Evolutionary conservation across 108 stramenopile genomes (phyloP), one percentile per base, ranked within the genome.

Genomic region (Fistulifera solaris): DNA sequence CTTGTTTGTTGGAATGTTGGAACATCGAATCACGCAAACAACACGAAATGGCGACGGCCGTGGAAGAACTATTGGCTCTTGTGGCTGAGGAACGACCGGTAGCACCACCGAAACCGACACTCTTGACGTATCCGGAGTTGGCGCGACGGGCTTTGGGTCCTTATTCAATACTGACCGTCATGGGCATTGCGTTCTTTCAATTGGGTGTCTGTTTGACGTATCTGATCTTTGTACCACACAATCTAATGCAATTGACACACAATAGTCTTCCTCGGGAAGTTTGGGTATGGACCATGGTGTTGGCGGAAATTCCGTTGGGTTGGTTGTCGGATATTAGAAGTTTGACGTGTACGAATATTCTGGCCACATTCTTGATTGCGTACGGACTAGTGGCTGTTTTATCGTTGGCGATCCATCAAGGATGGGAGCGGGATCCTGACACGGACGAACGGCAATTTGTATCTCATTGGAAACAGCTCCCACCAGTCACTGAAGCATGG

Each of bases 181-280:
- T 72, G 40, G 80, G 78, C 11, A 87, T 87, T 49, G 67, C 73
- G 13, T 38, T 71, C 39, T 75, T 81, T 76, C 85, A 87, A 64
- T 69, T 44, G 38, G 85, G 85, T 31, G 77, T 82, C 24, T 77
- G 76, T 41, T 56, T 87, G 35, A 87, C 85, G 16, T 87, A 87
- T 53, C 54, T 81, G 19, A 82, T 87, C 51, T 81, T 87, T 58
- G 78, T 87, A 0, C 72, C 80, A 52, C 77, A 77, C 54, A 87
- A 87, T 64, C 55, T 82, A 14, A 24, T 28, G 2, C 21, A 35
- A 15, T 27, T 47, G 1, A 49, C 61, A 18, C 31, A 19, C 17
- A 40, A 43, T 2, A 41, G 68, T 2, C 60, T 56, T 14, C 58
- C 46, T 23, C 25, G 41, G 27, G 56, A 66, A 22, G 52, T 76